Evolutionary conservation across 2,329 filamentous ascomycete genomes (phyloP), one percentile per base, ranked within the genome.

Genomic region (Ophiocordyceps unilateralis): DNA sequence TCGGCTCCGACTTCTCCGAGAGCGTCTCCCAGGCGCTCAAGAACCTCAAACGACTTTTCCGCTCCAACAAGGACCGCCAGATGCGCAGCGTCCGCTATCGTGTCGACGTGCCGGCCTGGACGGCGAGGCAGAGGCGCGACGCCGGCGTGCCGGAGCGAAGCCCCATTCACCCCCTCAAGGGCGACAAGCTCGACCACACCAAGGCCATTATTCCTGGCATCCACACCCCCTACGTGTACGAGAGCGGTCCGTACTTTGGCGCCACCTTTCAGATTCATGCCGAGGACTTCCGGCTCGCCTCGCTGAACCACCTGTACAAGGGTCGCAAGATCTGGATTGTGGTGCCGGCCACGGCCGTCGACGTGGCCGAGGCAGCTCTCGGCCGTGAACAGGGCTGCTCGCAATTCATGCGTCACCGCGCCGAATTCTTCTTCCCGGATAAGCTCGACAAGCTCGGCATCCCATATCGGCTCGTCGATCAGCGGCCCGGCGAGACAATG

Each of bases 321-420:
- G 60, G 60, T 3, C 58, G 60, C 45, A 63, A 63, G 48, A 63
- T 63, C 15, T 63, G 60, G 60, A 54, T 63, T 12, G 58, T 63
- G 21, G 51, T 62, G 0, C 60, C 60, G 5, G 55, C 58, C 17
- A 60, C 58, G 1, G 57, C 56, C 15, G 56, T 63, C 24, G 53
- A 59, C 36, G 26, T 56, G 23, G 58, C 59, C 8, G 60, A 63
- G 44, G 47, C 53, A 38, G 55, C 55, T 4, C 51, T 63, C 17
- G 57, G 55, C 10, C 54, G 60, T 24, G 55, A 53, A 24, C 45
- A 44, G 20, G 53, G 52, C 44, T 63, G 60, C 43, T 63, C 60
- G 6, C 60, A 63, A 43, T 63, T 63, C 42, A 63, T 63, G 60
- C 58, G 60, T 19, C 60, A 63, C 48, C 55, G 60, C 36, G 60